Evolutionary conservation across 176 grass and related monocot genomes (phyloP).

Genomic region (Otatea glauca): DNA sequence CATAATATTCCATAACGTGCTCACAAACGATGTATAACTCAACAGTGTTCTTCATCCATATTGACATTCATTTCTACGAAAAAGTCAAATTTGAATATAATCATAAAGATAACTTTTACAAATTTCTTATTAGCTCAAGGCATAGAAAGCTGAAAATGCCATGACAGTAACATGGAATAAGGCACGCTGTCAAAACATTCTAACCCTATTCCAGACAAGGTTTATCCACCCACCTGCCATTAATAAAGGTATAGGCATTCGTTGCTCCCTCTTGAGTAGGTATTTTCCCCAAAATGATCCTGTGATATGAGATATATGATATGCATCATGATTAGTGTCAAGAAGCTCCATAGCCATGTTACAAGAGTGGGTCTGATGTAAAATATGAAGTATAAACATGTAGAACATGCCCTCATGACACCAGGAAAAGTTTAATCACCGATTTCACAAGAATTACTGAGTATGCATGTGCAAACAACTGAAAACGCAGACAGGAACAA

Average conservation of each 20-base stretch:
- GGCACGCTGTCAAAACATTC: conserved; percentile 13
- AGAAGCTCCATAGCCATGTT: conserved; percentile 17
- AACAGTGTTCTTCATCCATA: neutral
- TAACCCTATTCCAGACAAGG: conserved; percentile 40
- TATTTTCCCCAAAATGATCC: conserved; percentile 88
- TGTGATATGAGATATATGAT: conserved; percentile 67
- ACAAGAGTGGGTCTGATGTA: conserved; percentile 22
- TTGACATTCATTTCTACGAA: conserved; percentile 29
- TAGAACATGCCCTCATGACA: conserved; percentile 24
- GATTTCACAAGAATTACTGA: conserved; percentile 32
- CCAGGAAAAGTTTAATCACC: conserved; percentile 12
- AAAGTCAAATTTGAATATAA: conserved; percentile 20
- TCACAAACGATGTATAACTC: neutral
- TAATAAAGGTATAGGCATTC: conserved; percentile 86
- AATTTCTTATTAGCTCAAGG: neutral
- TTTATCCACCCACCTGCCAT: conserved; percentile 70
- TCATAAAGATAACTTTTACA: conserved; percentile 18
- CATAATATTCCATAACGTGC: neutral
- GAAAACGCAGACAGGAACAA: neutral
- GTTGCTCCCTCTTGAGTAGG: conserved; percentile 86
- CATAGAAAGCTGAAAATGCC: conserved; percentile 11
- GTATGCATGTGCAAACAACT: conserved; percentile 14
- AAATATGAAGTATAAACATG: conserved; percentile 38
- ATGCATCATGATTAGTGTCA: conserved; percentile 60
- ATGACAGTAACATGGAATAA: conserved; percentile 23